Evolutionary conservation across 352 stramenopile species (phyloP), one percentile per base, ranked within the genome.

Genomic region (Phytophthora fragariaefolia): DNA sequence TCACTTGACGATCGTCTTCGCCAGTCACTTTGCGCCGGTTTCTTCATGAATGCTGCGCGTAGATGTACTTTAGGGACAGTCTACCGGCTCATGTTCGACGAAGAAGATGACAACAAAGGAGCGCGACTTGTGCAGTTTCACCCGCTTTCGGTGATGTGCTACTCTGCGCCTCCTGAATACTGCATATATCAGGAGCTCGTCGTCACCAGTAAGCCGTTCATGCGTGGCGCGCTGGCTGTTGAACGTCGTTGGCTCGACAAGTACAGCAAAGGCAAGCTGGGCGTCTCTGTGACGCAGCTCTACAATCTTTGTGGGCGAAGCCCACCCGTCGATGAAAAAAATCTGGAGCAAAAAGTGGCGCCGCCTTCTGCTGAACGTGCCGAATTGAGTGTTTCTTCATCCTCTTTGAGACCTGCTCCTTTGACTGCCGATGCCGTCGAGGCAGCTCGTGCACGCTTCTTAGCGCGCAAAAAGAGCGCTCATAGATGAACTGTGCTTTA

Each of bases 181-280:
- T 93, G 84, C 47, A 56, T 95, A 2, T 93, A 87, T 53, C 83
- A 91, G 2, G 83, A 95, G 55, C 78, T 95, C 34, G 83, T 93
- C 24, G 70, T 79, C 40, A 92, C 84, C 17, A 91, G 78, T 64
- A 87, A 85, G 12, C 77, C 78, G 13, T 95, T 89, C 58, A 82
- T 95, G 76, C 87, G 85, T 22, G 49, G 77, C 48, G 70, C 81
- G 13, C 45, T 92, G 6, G 70, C 72, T 38, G 79, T 90, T 1
- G 78, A 90, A 0, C 59, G 63, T 38, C 36, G 50, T 23, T 95
- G 87, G 87, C 60, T 95, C 4, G 72, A 78, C 6, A 23, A 76
- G 15, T 89, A 81, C 54, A 63, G 60, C 22, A 66, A 58, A 20
- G 66, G 58, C 30, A 83, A 83, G 34, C 10, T 72, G 6, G 26